Percentiles rank a stretch among this genome's conserved stretches.
Conservation (phyloP, 192 early-diverging fungal species). For the Borealophlyctis nickersoniae region DNA sequence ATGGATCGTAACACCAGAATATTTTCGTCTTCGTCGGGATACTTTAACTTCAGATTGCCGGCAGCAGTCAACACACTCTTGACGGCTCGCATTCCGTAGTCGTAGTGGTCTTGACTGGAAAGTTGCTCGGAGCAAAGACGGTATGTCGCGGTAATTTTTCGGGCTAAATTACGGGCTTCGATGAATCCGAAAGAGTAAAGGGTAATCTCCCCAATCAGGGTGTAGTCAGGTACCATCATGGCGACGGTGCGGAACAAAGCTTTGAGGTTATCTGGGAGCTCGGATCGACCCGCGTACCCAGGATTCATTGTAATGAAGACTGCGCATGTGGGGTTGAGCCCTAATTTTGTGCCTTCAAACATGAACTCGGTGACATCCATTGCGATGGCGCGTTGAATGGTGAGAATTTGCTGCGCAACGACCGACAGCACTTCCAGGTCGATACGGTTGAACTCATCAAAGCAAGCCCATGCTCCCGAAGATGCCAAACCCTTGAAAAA, state of each 20-base stretch:
- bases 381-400: constrained; percentile 60
- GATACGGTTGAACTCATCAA: constrained; percentile 67
- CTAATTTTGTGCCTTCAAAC: constrained; percentile 59
- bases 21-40: constrained; percentile 61
- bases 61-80: constrained; percentile 60
- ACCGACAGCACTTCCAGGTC: constrained; percentile 64
- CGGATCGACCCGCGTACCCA: constrained; percentile 58
- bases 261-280: constrained; percentile 53
- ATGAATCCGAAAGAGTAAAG: constrained; percentile 65
- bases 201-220: constrained; percentile 62
- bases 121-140: constrained; percentile 62
- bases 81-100: constrained; percentile 65
- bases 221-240: constrained; percentile 67
- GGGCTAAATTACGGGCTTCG: constrained; percentile 53
- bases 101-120: constrained; percentile 63
- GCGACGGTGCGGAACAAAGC: constrained; percentile 54
- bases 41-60: constrained; percentile 60
- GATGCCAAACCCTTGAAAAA: constrained; percentile 65
- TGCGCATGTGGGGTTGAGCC: constrained; percentile 54
- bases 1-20: constrained; percentile 57
- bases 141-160: constrained; percentile 60
- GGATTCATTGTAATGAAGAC: constrained; percentile 71
- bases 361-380: constrained; percentile 52
- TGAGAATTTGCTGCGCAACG: constrained; percentile 63
- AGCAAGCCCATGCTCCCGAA: constrained; percentile 64